Evolutionary conservation across 2,329 filamentous ascomycete genomes (phyloP), one percentile per base, ranked within the genome.

Genomic region (Nothophoma quercina): DNA sequence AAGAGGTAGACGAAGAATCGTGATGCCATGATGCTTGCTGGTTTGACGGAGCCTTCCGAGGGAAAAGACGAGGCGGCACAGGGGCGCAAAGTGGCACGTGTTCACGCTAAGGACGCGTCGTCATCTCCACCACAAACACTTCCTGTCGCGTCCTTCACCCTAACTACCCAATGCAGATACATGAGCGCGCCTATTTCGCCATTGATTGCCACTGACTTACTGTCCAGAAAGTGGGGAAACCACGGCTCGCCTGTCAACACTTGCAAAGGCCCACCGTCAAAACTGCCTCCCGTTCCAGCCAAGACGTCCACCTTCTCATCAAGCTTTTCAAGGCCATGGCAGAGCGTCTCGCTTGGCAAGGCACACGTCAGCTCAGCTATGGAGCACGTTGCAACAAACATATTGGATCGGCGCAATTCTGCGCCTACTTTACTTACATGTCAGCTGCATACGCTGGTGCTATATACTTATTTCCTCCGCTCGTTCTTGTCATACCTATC

Each of bases 251-350:
- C 32, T 55, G 51, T 49, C 55, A 58, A 16, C 22, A 25, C 36
- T n/a, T n/a, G 40, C 43, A 25, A 43, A 25, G 42, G 30, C 48
- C 58, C 52, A 53, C 56, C 41, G 40, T 47, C 44, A 49, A 52
- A 46, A 54, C 55, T 22, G 32, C 39, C 10, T 42, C 44, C 35
- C 23, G 58, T 60, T 60, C 58, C 58, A 60, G 58, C 58, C 58
- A 60, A 60, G 58, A 26, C 23, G 16, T 33, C n/a, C 28, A 40
- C 39, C 28, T 38, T 29, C 33, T 13, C 21, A 43, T 49, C 28
- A 41, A 36, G 26, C 29, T 35, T 47, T 46, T 10, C 13, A 25
- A 23, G 12, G n/a, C 22, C n/a, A 30, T 33, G 36, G 43, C 22
- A 36, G 26, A 34, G 34, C 15, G 38, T 55, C 30, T 46, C 35